Base-by-base conservation (phyloP, 176 grass and related monocot species). In the Triticum monococcum region DNA sequence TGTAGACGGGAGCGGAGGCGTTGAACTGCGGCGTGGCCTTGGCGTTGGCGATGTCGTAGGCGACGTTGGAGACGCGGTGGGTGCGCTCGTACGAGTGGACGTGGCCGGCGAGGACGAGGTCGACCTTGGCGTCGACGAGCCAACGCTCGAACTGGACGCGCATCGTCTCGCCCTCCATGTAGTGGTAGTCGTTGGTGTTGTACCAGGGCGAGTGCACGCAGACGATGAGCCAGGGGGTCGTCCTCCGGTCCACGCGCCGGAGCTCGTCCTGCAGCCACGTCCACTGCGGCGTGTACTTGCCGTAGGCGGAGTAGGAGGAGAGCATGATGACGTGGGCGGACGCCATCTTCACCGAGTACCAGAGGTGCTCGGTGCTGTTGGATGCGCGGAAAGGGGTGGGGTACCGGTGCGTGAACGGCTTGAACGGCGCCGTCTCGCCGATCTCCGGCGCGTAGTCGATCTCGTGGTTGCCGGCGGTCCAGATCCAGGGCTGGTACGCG, bases 151-250 rank as follows among this genome's bases (percentile, higher is more conserved):
- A 95, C 84, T 87, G 79, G 5, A 95, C 91, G 9, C 93, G 85
- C 93, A 95, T 95, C 38, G 88, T 83, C 84, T 95, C 93, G 1
- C 93, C 93, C 67, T 93, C 93, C 93, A 95, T 91, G 69, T 91
- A 95, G 74, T 95, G 93, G 79, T 92, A 95, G 20, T 41, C 86
- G 57, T 92, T 87, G 80, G 59, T 91, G 80, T 81, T 95, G 80
- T 95, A 95, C 93, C 93, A 95, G 7, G 91, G 93, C 1, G 91
- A 89, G 64, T 95, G 93, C 78, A 95, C 6, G 33, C 80, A 36
- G 0, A 95, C 89, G 41, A 95, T 59, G 81, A 95, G 72, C 93
- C 93, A 95, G 7, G 93, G 93, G 25, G 93, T 95, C 16, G 69
- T 66, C 14, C 3, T 83, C 4, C 93, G 77, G 64, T 95, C 80